Base-by-base conservation (phyloP, 345 rosid genomes). In the Adansonia digitata region DNA sequence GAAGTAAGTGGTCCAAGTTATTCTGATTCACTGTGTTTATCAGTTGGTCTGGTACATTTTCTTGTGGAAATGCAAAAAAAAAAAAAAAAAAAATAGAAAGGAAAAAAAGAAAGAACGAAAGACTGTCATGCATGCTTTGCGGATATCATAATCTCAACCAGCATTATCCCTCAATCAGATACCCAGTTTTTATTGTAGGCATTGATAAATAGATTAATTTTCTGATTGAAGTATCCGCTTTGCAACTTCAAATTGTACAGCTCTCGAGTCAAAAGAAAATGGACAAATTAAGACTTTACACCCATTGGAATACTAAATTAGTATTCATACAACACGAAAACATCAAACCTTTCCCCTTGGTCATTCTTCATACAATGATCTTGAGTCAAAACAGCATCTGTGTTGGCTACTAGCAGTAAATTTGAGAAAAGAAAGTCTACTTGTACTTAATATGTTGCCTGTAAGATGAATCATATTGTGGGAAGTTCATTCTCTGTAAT, bases 1-100 rank as follows among this genome's bases (percentile, higher is more conserved):
- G 83, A 95, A 91, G 99, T 93, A 81, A 84, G 97, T 85, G 52
- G 18, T 52, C 71, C 27, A 35, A 18, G 14, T 65, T 72, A 45
- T 57, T 34, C 14, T 46, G 40, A 5, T 9, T 18, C n/a, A n/a
- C 78, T 55, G 9, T 71, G 46, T 69, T 66, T 18, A 7, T 49
- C 34, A 57, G 37, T 43, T 18, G n/a, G 46, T 74, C 31, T 73
- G 4, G 69, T 31, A 39, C 24, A 39, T n/a, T n/a, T n/a, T n/a
- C n/a, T n/a, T n/a, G n/a, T n/a, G n/a, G n/a, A n/a, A n/a, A n/a
- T n/a, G n/a, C n/a, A n/a, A n/a, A n/a, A n/a, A n/a, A n/a, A n/a
- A n/a, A n/a, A n/a, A n/a, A n/a, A n/a, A n/a, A n/a, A n/a, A n/a
- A n/a, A n/a, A n/a, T n/a, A n/a, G n/a, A n/a, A n/a, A n/a, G n/a